These are phyloP conservation scores for Coniochaeta pulveracea DNA, from an alignment of 2,329 filamentous ascomycete species.

Conservation along the genomic window DNA sequence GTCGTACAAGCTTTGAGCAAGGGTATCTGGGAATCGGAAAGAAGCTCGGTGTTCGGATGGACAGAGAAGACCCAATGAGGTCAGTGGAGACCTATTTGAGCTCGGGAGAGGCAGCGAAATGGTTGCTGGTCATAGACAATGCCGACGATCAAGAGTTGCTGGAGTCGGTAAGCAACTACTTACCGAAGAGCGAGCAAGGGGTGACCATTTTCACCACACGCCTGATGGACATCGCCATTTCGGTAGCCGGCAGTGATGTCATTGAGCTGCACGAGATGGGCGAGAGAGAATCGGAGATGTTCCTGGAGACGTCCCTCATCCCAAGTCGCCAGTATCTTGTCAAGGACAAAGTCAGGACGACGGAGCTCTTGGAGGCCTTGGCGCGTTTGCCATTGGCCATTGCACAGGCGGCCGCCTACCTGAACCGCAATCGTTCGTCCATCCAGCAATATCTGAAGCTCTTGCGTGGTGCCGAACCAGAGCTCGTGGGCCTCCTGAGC, in stretches of 20 bases:
- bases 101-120: conserved; percentile 10
- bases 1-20: conserved; percentile 22
- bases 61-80: conserved; percentile 5
- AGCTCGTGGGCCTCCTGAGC: conserved; percentile 19
- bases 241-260: conserved; percentile 13
- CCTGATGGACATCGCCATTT: conserved; percentile 17
- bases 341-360: conserved; percentile 6
- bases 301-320: conserved; percentile 16
- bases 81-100: conserved; percentile 9
- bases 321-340: conserved; percentile 9
- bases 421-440: conserved; percentile 18
- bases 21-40: conserved; percentile 21
- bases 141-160: conserved; percentile 10
- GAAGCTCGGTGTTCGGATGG: conserved; percentile 20
- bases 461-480: conserved; percentile 16
- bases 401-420: conserved; percentile 25
- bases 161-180: conserved; percentile 15
- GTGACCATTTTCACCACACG: conserved; percentile 25
- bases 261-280: conserved; percentile 20
- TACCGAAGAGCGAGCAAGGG: conserved; percentile 21
- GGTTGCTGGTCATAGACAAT: conserved; percentile 15
- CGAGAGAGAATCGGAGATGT: conserved; percentile 13
- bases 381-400: conserved; percentile 27
- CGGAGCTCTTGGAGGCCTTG: conserved; percentile 18
- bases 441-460: conserved; percentile 21